phyloP scores from a whole-genome alignment of 2,329 filamentous ascomycete genomes.

The Paradendryphiella salina region DNA sequence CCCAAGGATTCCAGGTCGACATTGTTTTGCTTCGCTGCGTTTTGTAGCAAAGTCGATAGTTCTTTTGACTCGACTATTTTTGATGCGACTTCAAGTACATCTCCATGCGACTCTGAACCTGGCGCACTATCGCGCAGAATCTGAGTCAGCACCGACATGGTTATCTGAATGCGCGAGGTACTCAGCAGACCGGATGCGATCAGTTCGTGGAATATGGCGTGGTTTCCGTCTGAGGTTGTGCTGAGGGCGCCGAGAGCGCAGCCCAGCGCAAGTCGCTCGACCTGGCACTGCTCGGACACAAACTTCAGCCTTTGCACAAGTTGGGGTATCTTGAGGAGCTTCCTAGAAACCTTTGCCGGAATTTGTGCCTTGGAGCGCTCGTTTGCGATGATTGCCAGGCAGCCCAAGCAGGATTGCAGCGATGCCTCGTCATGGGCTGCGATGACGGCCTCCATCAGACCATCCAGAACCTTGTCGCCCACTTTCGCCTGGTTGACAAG shows the following conservation, averaged over 20 bases:
- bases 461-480: constrained; percentile 76
- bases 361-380: constrained; percentile 72
- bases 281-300: constrained; percentile 66
- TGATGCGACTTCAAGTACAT: constrained; percentile 39
- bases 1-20: constrained; percentile 68
- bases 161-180: constrained; percentile 64
- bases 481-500: constrained; percentile 81
- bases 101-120: constrained; percentile 37
- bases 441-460: constrained; percentile 87
- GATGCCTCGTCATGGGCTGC: constrained; percentile 76
- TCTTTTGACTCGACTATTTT: constrained; percentile 35
- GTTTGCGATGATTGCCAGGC: constrained; percentile 79
- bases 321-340: constrained; percentile 65
- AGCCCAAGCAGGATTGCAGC: constrained; percentile 72
- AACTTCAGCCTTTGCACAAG: constrained; percentile 63
- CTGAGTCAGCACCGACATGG: constrained; percentile 67
- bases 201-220: constrained; percentile 61
- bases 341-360: constrained; percentile 69
- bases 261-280: constrained; percentile 73
- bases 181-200: constrained; percentile 64
- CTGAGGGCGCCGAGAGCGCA: constrained; percentile 59
- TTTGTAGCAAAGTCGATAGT: constrained; percentile 63
- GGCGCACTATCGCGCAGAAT: constrained; percentile 45
- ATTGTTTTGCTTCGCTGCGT: constrained; percentile 67
- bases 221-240: constrained; percentile 25